Base-by-base conservation (phyloP, 2,329 filamentous ascomycete genomes). In the Xenoacremonium recifei region DNA sequence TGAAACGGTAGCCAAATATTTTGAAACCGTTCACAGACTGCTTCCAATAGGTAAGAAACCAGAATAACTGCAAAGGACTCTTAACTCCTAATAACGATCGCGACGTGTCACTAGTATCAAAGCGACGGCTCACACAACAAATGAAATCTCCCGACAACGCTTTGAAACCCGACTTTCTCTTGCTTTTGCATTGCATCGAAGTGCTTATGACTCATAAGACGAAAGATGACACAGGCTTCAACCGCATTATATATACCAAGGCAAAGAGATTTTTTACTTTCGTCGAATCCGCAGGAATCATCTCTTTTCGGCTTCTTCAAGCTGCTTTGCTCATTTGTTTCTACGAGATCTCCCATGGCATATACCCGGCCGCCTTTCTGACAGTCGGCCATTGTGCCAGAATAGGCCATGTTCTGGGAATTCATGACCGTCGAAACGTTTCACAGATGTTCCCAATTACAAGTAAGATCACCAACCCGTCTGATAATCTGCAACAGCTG, bases 71-170 rank as follows among this genome's bases (percentile, higher is more conserved):
- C n/a, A n/a, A n/a, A n/a, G n/a, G n/a, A n/a, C n/a, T n/a, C n/a
- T n/a, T n/a, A n/a, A n/a, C n/a, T 5, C 3, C 10, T 31, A 9
- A 31, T n/a, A 5, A 30, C 7, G 12, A 5, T 18, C 15, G 35
- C n/a, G 20, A 10, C 17, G n/a, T n/a, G n/a, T n/a, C n/a, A n/a
- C n/a, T 11, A 45, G 43, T 45, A 17, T 45, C 43, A 2, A 45
- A 45, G 23, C 31, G 35, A 12, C 21, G 21, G 11, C 15, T 45
- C 10, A 31, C 17, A 13, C 39, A 45, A 17, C 43, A 45, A n/a
- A 37, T 45, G 7, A 41, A 34, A 6, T 29, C 39, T 6, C 15
- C 33, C 15, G 43, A 30, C 5, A 29, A 45, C 32, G 13, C 11
- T 6, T 31, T n/a, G n/a, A 27, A 17, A 10, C 29, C 35, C 7